Evolutionary conservation across 1,284 basidiomycete species (phyloP), one percentile per base, ranked within the genome.

Genomic region (Schizophyllum amplum): DNA sequence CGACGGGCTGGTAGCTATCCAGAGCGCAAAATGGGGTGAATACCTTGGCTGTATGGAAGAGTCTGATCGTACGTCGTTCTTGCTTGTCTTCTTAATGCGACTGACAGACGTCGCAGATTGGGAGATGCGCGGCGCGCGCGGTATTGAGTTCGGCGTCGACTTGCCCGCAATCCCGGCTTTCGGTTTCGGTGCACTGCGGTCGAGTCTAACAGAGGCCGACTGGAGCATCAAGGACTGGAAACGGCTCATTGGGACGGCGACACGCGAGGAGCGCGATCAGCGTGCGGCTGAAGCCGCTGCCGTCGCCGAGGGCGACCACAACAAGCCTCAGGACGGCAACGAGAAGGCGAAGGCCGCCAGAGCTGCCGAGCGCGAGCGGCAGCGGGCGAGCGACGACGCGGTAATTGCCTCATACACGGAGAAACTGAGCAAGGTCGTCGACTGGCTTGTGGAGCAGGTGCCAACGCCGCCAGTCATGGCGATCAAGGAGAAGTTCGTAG

Each of bases 1-100:
- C 68, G 97, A 99, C 67, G 95, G 94, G 0, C 77, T 99, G 15
- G 96, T 99, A 21, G 90, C 88, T 11, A 81, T 99, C 13, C 84
- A 89, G 61, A 91, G 87, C 63, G 92, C 94, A 13, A 84, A 85
- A 63, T 97, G 94, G 94, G 94, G 94, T 23, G 91, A 94, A 66
- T 96, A 94, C 71, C 72, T 99, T 17, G 96, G 96, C 4, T 83
- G 86, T 21, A 78, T 99, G 67, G 91, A 97, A 61, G 89, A 87
- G 2, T 90, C 86, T 64, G 95, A 99, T 74, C 97, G 76, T 79
- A 60, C 62, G 76, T 70, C 17, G 56, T n/a, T 52, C 6, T 24
- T 33, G 46, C 54, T 53, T 17, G 24, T 47, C 49, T 24, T 4
- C 27, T 42, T 51, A 26, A 20, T 27, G 7, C 24, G 24, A 57